phyloP scores from a whole-genome alignment of 352 stramenopile genomes.

The Phytophthora parvispora region DNA sequence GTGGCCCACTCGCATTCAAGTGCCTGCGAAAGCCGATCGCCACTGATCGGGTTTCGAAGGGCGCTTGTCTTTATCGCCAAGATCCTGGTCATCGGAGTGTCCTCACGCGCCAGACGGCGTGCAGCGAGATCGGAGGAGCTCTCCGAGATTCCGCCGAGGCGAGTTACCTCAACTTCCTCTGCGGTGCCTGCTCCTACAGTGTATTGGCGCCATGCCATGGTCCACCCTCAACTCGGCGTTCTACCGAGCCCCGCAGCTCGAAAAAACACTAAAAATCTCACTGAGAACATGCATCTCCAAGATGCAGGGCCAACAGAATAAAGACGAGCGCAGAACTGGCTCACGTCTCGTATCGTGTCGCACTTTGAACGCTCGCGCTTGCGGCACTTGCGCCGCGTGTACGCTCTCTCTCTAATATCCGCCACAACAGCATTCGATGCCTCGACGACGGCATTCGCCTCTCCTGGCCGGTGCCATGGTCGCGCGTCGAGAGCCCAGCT shows the following conservation, averaged over 20 bases:
- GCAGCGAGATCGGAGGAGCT: not conserved
- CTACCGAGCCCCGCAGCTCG: not conserved
- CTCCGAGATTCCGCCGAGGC: not conserved
- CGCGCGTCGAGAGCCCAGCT: constrained; percentile 15
- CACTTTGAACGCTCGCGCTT: not conserved
- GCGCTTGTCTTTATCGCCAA: constrained; percentile 6
- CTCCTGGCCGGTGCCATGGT: constrained; percentile 6
- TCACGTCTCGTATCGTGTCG: constrained; percentile 25
- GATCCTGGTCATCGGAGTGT: not conserved
- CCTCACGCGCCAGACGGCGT: not conserved
- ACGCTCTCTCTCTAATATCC: not conserved
- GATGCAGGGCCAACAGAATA: constrained; percentile 1
- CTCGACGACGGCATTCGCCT: not conserved
- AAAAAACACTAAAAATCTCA: constrained; percentile 5
- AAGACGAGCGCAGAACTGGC: constrained; percentile 9
- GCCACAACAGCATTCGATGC: not conserved
- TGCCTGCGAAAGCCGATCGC: no score
- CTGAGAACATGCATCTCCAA: constrained; percentile 1
- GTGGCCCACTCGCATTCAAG: not conserved
- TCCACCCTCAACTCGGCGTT: not conserved
- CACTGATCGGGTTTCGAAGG: no score
- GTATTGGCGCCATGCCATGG: not conserved
- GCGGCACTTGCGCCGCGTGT: not conserved
- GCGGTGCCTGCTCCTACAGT: not conserved
- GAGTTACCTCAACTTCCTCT: not conserved